Evolutionary conservation across 176 grass and related monocot genomes (phyloP), one percentile per base, ranked within the genome.

Genomic region (Pontederia crassipes): DNA sequence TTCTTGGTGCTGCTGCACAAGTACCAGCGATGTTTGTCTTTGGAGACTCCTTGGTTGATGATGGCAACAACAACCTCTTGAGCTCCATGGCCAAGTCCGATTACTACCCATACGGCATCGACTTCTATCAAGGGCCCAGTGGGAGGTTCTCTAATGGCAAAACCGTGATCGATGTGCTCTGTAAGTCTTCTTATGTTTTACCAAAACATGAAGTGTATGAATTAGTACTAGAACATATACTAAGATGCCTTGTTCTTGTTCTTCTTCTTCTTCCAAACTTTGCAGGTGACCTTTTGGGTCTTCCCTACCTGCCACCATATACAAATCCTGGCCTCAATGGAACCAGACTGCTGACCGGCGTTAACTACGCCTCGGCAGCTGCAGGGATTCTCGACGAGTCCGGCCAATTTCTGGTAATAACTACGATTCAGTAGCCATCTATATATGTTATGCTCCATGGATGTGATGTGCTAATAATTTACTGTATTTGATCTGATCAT

Each of bases 381-480:
- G 78, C 68, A 28, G 78, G 83, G 62, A 81, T 81, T 78, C 70
- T 86, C 13, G 74, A 86, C 55, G 83, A 86, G 64, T 74, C 77
- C 2, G 82, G 77, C 27, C 60, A 59, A 49, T 62, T 76, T 64
- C 69, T 85, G 14, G 81, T 84, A 40, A 40, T 40, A 40, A 3
- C 18, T 56, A 56, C 18, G 16, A 15, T 56, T n/a, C 54, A 20
- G 15, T 8, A n/a, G 54, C n/a, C 15, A 15, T 56, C 0, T 40
- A 40, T 40, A 40, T 40, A 40, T 40, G 32, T 24, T 24, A 24
- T 24, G 20, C 20, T 24, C 20, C 20, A 24, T 24, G 20, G 20
- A 24, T 24, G 20, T 24, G 20, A 24, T 24, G 20, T 24, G 20
- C 20, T 24, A 24, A 24, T 24, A 24, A 24, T 24, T 24, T 17